Evolutionary conservation across 1,284 basidiomycete species (phyloP).

Genomic region (Ustilago crameri): DNA sequence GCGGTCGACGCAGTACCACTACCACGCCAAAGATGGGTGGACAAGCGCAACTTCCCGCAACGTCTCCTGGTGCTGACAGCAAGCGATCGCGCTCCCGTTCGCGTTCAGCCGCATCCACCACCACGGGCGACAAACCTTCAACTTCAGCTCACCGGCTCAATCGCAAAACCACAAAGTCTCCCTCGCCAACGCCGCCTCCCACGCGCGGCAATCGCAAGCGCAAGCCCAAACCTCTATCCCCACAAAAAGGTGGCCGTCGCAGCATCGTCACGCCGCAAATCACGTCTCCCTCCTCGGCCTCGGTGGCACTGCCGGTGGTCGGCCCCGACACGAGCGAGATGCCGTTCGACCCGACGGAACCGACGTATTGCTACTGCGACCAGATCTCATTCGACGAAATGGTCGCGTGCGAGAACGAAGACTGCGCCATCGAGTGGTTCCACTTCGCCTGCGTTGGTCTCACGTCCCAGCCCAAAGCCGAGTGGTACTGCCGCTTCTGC

Average conservation of each 20-base stretch:
- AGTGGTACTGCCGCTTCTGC: constrained; percentile 68
- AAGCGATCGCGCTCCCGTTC: constrained; percentile 5
- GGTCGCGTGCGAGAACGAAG: constrained; percentile 70
- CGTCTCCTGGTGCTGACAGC: constrained; percentile 5
- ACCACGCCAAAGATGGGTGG: constrained; percentile 28
- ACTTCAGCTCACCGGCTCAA: neutral
- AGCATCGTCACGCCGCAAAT: constrained; percentile 18
- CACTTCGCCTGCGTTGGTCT: constrained; percentile 65
- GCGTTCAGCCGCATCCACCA: constrained; percentile 13
- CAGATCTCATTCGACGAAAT: constrained; percentile 70
- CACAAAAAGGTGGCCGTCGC: constrained; percentile 35
- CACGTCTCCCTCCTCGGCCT: neutral
- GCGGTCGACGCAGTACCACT: constrained; percentile 18
- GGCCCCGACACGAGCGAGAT: constrained; percentile 43
- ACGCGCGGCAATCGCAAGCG: constrained; percentile 16
- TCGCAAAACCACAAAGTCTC: constrained; percentile 1
- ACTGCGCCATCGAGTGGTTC: constrained; percentile 71
- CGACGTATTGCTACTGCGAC: constrained; percentile 72
- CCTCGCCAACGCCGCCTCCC: constrained; percentile 1
- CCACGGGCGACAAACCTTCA: neutral
- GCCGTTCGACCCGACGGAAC: constrained; percentile 70
- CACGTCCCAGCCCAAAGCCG: constrained; percentile 42
- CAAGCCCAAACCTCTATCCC: constrained; percentile 34
- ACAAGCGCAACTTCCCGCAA: constrained; percentile 3
- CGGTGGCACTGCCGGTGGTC: constrained; percentile 1